These are phyloP conservation scores for Sporisorium graminicola DNA, from an alignment of 1,284 basidiomycete genomes.

Conservation along the genomic window DNA sequence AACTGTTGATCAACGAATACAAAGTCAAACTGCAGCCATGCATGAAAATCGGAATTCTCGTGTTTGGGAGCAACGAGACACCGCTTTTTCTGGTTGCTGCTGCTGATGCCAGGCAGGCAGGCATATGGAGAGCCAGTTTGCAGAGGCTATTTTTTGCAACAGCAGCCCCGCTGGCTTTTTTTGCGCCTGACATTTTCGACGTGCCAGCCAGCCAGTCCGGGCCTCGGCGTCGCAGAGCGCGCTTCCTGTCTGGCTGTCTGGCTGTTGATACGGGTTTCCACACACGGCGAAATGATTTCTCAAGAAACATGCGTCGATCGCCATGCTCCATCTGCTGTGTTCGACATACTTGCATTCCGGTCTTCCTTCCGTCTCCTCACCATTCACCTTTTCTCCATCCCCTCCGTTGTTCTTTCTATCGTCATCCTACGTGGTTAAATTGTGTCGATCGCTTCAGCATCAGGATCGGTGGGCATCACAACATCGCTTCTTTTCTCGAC, in stretches of 20 bases:
- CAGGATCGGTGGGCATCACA: background rate
- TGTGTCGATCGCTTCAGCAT: background rate
- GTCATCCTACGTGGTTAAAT: background rate
- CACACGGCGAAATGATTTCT: background rate
- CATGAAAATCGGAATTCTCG: background rate
- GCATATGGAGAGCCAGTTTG: background rate
- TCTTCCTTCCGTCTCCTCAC: background rate
- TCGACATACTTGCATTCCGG: background rate
- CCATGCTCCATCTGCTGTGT: background rate
- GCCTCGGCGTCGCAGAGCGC: too few relatives aligned
- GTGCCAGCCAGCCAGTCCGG: background rate
- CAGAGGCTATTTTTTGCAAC: too few relatives aligned
- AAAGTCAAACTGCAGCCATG: background rate
- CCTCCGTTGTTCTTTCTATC: background rate
- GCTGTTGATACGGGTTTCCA: background rate
- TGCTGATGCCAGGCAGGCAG: background rate
- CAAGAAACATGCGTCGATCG: conserved; percentile 6
- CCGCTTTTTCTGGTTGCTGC: too few relatives aligned
- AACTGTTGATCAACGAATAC: background rate
- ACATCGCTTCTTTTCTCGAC: background rate
- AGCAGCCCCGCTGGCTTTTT: too few relatives aligned
- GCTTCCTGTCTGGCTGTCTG: background rate
- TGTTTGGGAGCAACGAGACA: background rate
- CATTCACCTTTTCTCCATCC: background rate
- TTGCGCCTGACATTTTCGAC: too few relatives aligned